These are phyloP conservation scores for Colletotrichum orbiculare DNA, from an alignment of 2,329 filamentous ascomycete genomes.

Conservation along the genomic window DNA sequence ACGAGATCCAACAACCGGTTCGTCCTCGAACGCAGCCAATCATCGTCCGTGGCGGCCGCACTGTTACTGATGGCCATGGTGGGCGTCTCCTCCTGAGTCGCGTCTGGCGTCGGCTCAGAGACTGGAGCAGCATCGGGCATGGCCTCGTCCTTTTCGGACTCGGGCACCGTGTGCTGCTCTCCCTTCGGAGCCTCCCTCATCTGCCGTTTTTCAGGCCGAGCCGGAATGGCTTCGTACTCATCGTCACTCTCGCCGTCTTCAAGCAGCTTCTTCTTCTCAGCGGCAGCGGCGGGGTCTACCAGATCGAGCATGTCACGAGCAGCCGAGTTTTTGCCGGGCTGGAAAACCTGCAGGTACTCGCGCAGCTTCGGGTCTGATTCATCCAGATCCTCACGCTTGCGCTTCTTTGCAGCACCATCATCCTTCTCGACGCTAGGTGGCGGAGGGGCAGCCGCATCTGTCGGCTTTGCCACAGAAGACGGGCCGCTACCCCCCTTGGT, in stretches of 20 bases:
- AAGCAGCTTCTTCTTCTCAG: constrained; percentile 47
- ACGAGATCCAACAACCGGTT: constrained; percentile 86
- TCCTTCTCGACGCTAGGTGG: constrained; percentile 38
- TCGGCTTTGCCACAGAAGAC: constrained; percentile 20
- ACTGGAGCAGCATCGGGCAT: constrained; percentile 24
- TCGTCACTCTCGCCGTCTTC: constrained; percentile 73
- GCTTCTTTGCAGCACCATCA: constrained; percentile 66
- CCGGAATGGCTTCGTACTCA: constrained; percentile 76
- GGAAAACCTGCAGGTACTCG: constrained; percentile 89
- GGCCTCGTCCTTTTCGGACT: constrained; percentile 30
- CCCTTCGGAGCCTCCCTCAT: constrained; percentile 35
- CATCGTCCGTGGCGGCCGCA: constrained; percentile 74
- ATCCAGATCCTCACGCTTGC: constrained; percentile 70
- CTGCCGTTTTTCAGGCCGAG: constrained; percentile 61
- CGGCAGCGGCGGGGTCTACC: constrained; percentile 28
- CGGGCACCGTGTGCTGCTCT: constrained; percentile 32
- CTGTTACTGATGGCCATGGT: constrained; percentile 14
- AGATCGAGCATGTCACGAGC: constrained; percentile 34
- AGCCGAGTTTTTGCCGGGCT: constrained; percentile 61
- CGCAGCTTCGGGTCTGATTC: constrained; percentile 81
- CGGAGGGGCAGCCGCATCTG: constrained; percentile 32
- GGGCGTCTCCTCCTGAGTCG: constrained; percentile 24
- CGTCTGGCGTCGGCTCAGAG: constrained; percentile 16
- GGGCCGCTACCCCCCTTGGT: constrained; percentile 32
- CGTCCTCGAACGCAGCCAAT: constrained; percentile 92